Evolutionary conservation across 805 yeast genomes (phyloP).

Genomic region (Candida patagonica): DNA sequence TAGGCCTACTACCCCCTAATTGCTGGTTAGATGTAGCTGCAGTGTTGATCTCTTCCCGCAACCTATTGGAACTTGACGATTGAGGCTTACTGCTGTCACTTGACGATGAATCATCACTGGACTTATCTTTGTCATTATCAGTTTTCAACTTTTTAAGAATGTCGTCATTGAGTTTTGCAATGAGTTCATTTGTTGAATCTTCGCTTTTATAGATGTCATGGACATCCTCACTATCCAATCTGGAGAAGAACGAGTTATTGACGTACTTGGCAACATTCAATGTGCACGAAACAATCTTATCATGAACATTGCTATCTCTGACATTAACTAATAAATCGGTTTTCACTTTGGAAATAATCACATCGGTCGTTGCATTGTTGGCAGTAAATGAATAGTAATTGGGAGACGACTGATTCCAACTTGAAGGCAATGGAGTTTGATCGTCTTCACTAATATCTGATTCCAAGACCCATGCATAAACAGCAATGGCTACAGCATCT

Average conservation of each 20-base stretch:
- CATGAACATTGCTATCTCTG: slow-evolving; percentile 1
- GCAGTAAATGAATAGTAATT: slow-evolving; percentile 11
- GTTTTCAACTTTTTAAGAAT: slow-evolving; percentile 3
- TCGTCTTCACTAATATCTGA: slow-evolving; percentile 2
- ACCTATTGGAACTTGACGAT: background rate
- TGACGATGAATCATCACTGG: background rate
- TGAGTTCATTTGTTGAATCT: slow-evolving; percentile 11
- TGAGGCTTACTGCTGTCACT: no score
- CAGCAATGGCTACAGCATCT: slow-evolving; percentile 16
- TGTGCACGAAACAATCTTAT: slow-evolving; percentile 8
- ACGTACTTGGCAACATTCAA: slow-evolving; percentile 9
- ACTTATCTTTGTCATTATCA: background rate
- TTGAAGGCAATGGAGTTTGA: slow-evolving; percentile 1
- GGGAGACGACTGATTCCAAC: slow-evolving; percentile 15
- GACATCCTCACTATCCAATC: slow-evolving; percentile 16
- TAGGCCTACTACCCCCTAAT: background rate
- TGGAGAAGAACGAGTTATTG: slow-evolving; percentile 13
- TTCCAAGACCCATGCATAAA: slow-evolving; percentile 14
- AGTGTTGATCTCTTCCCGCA: background rate
- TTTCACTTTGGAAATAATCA: background rate
- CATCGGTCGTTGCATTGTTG: background rate
- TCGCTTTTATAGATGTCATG: slow-evolving; percentile 8
- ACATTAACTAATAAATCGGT: background rate
- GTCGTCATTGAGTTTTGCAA: slow-evolving; percentile 7
- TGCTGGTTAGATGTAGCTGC: background rate